Percentiles rank a stretch among this genome's conserved stretches.
Evolutionary conservation across 139 green algal genomes (phyloP).

Genomic region (Closterium sp.): DNA sequence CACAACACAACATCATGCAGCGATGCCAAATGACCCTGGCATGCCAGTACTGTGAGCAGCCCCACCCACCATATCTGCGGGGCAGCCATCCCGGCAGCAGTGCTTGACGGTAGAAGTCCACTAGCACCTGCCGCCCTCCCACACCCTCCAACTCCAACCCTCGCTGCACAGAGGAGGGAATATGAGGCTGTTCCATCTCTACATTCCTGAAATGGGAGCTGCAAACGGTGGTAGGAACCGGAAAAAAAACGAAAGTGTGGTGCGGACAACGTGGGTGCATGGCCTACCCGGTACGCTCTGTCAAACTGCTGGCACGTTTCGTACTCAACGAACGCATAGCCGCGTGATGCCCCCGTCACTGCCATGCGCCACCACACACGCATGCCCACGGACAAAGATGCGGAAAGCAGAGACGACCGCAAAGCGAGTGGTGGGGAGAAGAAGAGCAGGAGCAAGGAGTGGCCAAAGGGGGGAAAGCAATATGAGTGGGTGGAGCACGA

Average conservation of each 20-base stretch:
- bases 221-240: too few relatives aligned
- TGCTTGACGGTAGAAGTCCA: constrained; percentile 39
- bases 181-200: neutral
- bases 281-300: constrained; percentile 26
- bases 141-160: neutral
- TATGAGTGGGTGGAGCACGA: too few relatives aligned
- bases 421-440: too few relatives aligned
- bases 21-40: too few relatives aligned
- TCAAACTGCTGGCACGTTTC: constrained; percentile 10
- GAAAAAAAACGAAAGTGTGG: too few relatives aligned
- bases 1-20: too few relatives aligned
- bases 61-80: constrained; percentile 31
- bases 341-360: constrained; percentile 39
- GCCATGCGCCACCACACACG: neutral
- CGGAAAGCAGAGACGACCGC: too few relatives aligned
- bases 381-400: too few relatives aligned
- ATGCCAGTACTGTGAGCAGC: too few relatives aligned
- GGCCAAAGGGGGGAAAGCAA: too few relatives aligned
- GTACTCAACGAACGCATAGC: constrained; percentile 47
- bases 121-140: constrained; percentile 8
- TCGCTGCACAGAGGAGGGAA: neutral
- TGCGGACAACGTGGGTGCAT: neutral
- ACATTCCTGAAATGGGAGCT: too few relatives aligned
- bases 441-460: too few relatives aligned
- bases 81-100: constrained; percentile 50